Conservation (phyloP, 1,139 yeast genomes). For the Pichia sp. region DNA sequence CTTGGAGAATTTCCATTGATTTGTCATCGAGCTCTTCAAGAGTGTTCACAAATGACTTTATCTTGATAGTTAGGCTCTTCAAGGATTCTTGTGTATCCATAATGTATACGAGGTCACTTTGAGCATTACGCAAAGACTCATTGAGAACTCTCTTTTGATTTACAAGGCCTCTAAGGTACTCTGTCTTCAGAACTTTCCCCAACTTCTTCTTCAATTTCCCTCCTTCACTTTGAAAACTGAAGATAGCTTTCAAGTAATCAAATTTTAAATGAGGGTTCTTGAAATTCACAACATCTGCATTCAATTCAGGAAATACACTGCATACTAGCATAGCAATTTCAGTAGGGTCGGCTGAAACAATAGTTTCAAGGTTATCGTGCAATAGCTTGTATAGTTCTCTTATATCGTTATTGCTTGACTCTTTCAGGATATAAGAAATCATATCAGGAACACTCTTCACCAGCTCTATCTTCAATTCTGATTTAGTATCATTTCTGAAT, state of each 20-base stretch:
- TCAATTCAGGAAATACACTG: constrained; percentile 33
- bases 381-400: constrained; percentile 32
- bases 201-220: constrained; percentile 1
- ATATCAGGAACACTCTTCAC: constrained; percentile 25
- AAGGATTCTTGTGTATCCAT: neutral
- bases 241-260: constrained; percentile 27
- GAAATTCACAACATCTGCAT: constrained; percentile 30
- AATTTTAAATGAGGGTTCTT: constrained; percentile 25
- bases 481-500: constrained; percentile 6
- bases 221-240: constrained; percentile 15
- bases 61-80: constrained; percentile 1
- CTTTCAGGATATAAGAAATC: constrained; percentile 36
- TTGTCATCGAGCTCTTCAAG: constrained; percentile 18
- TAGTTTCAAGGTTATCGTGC: constrained; percentile 31
- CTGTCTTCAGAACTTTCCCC: constrained; percentile 20
- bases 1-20: constrained; percentile 26
- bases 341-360: constrained; percentile 32
- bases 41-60: constrained; percentile 16
- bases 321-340: constrained; percentile 35
- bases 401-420: constrained; percentile 29
- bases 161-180: constrained; percentile 29
- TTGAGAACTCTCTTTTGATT: constrained; percentile 1
- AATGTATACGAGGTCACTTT: neutral
- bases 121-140: neutral
- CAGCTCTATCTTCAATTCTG: constrained; percentile 2